Evolutionary conservation across 2,329 filamentous ascomycete species (phyloP), one percentile per base, ranked within the genome.

Genomic region (Epichloe festucae): DNA sequence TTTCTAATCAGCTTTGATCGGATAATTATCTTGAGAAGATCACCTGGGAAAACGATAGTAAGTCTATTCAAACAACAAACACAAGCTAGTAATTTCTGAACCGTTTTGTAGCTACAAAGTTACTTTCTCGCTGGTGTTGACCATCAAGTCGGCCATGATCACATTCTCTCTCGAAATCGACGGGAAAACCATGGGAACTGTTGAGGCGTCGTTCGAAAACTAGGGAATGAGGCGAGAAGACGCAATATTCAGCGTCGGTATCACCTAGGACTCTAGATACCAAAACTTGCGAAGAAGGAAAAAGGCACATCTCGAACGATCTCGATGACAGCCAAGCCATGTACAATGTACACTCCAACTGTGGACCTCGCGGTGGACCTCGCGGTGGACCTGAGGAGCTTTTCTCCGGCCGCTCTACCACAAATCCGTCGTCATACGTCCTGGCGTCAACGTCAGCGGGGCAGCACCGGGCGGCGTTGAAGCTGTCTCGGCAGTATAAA

Each of bases 121-220:
- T 0, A 0, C 4, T 8, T 34, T 14, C 14, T 3, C 48, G 6
- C 48, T 53, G 14, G 31, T 53, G 3, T 11, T 53, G 19, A 47
- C 43, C 2, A 2, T 53, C 6, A 31, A 50, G 39, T 53, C 52
- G 6, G 52, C 52, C 19, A 6, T 53, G 1, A 53, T 53, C 39
- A 44, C 47, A 4, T 53, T 48, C 27, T 53, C 48, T 3, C 4
- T 48, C 2, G 52, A 53, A n/a, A 10, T 50, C 12, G 34, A 48
- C 23, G 47, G 44, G 14, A 6, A 39, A 27, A 46, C 44, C 31
- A 47, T 53, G 48, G 52, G 52, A 5, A 42, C 23, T 4, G 44
- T 51, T 2, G 17, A 46, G 5, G 49, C 27, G 27, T 31, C 27
- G 8, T 31, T 31, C 8, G 27, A 31, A 3, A 1, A 10, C 2